phyloP scores from a whole-genome alignment of 768 basidiomycete genomes.

The Podaxis sp. region DNA sequence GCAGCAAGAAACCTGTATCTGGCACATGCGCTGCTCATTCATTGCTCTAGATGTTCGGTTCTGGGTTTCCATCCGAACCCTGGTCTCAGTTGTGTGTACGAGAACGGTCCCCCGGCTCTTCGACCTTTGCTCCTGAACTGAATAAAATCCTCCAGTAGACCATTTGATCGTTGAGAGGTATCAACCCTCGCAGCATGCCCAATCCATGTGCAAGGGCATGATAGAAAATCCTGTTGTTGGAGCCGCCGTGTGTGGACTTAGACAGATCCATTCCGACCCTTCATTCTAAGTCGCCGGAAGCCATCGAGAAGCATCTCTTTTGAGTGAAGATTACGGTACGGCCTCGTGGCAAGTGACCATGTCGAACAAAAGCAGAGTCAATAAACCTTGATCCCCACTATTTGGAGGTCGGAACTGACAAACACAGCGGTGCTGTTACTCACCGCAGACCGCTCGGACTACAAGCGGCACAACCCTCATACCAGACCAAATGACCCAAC shows the following conservation, averaged over 20 bases:
- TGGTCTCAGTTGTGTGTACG: background rate
- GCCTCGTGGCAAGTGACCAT: slow-evolving; percentile 11
- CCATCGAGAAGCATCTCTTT: slow-evolving; percentile 8
- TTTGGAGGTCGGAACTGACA: background rate
- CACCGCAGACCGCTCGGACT: background rate
- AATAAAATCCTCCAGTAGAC: background rate
- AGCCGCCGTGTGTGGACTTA: background rate
- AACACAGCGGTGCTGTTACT: background rate
- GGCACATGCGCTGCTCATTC: background rate
- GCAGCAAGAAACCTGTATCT: background rate
- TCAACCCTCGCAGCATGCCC: slow-evolving; percentile 3
- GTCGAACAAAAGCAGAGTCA: slow-evolving; percentile 9
- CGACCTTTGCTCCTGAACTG: background rate
- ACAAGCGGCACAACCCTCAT: slow-evolving; percentile 10
- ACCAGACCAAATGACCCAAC: slow-evolving; percentile 13
- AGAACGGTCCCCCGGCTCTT: background rate
- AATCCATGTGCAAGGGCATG: background rate
- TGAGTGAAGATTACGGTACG: slow-evolving; percentile 7
- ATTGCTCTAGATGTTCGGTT: background rate
- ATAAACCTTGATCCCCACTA: background rate
- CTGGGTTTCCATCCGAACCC: slow-evolving; percentile 9
- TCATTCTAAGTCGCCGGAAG: slow-evolving; percentile 13
- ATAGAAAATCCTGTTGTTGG: slow-evolving; percentile 4
- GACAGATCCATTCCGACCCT: slow-evolving; percentile 9
- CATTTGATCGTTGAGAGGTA: background rate